These are phyloP conservation scores for Penicillium pancosmium DNA, from an alignment of 495 filamentous ascomycete species.

Conservation along the genomic window DNA sequence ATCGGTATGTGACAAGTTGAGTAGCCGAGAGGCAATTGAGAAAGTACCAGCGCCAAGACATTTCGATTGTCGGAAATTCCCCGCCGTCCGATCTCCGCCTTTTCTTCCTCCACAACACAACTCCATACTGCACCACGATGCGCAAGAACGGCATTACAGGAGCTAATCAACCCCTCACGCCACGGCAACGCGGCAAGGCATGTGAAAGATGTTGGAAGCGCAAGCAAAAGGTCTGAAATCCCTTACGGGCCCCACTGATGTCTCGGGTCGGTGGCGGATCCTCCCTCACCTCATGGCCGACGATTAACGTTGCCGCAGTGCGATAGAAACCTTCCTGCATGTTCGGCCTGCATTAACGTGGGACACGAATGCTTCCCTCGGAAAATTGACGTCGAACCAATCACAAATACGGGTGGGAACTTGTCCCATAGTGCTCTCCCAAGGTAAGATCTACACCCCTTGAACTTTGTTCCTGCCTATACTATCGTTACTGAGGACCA, in stretches of 20 bases:
- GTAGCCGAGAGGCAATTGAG: background rate
- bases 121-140: background rate
- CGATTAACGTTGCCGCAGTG: conserved; percentile 18
- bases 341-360: conserved; percentile 25
- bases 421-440: conserved; percentile 33
- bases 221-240: conserved; percentile 31
- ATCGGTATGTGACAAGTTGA: background rate
- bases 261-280: background rate
- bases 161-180: background rate
- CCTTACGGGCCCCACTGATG: background rate
- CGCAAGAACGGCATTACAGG: background rate
- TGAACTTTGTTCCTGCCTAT: background rate
- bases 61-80: conserved; percentile 3
- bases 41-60: background rate
- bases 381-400: conserved; percentile 22
- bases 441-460: conserved; percentile 15
- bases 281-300: background rate
- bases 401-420: conserved; percentile 17
- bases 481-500: background rate
- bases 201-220: conserved; percentile 38
- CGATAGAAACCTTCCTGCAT: conserved; percentile 27
- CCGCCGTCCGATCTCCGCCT: conserved; percentile 4
- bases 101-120: conserved; percentile 7
- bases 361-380: conserved; percentile 18
- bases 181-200: conserved; percentile 24